Conservation (phyloP, 116 monocot species). For the Iris pallida region DNA sequence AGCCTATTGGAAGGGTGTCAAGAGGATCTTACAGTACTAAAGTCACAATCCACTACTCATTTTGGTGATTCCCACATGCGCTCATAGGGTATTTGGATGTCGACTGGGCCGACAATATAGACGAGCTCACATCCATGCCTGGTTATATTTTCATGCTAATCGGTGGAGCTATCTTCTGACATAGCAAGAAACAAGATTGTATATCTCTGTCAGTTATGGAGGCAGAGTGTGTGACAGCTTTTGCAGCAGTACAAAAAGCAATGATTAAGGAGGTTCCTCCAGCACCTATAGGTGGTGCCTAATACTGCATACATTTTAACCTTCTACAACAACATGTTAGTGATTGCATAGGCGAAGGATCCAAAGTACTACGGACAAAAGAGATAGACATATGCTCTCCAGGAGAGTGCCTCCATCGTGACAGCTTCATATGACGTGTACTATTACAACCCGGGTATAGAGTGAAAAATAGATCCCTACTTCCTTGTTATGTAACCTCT, state of each 20-base stretch:
- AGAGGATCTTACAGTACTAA: neutral
- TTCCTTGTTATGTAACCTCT: no score
- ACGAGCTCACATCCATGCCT: neutral
- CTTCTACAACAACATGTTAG: no score
- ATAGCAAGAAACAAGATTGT: neutral
- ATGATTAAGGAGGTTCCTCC: no score
- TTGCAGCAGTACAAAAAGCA: neutral
- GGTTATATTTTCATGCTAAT: neutral
- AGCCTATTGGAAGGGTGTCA: neutral
- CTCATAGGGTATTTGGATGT: neutral
- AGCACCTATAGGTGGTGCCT: no score
- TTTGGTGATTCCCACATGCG: neutral
- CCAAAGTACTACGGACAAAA: no score
- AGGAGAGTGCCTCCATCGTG: no score
- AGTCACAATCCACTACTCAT: neutral
- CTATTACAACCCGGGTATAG: no score
- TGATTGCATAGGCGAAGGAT: no score
- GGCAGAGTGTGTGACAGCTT: neutral
- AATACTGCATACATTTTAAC: no score
- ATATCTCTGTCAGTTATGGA: neutral
- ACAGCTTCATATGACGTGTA: no score
- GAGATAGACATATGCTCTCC: no score
- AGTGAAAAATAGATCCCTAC: no score
- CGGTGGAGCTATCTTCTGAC: neutral
- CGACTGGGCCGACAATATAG: neutral